Conservation (phyloP, 2,329 filamentous ascomycete genomes). For the Penicillium italicum region DNA sequence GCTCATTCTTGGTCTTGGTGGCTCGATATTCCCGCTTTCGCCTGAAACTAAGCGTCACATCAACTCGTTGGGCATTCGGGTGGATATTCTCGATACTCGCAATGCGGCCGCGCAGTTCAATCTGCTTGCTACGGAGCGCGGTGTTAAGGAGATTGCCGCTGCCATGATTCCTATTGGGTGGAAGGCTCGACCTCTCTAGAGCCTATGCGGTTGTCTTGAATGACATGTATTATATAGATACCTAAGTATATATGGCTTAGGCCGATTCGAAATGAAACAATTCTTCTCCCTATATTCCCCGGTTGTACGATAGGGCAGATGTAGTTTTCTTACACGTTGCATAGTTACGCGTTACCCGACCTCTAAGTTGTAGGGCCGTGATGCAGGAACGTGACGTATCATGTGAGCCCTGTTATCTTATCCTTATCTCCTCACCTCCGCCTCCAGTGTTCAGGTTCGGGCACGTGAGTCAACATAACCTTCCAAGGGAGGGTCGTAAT, state of each 20-base stretch:
- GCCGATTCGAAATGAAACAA: neutral
- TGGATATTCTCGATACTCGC: constrained; percentile 86
- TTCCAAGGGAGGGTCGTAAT: neutral
- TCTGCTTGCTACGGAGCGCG: constrained; percentile 86
- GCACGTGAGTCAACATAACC: constrained; percentile 1
- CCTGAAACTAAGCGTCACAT: constrained; percentile 70
- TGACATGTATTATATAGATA: neutral
- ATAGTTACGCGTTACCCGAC: neutral
- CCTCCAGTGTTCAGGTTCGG: constrained; percentile 1
- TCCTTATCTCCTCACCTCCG: constrained; percentile 10
- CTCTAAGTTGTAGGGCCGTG: neutral
- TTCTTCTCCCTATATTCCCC: constrained; percentile 7
- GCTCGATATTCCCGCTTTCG: constrained; percentile 69
- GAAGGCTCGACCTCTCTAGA: constrained; percentile 47
- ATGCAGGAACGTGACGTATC: constrained; percentile 8
- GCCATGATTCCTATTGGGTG: constrained; percentile 84
- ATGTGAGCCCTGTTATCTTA: constrained; percentile 8
- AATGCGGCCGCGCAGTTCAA: constrained; percentile 97
- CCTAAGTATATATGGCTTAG: neutral
- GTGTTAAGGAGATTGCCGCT: constrained; percentile 78
- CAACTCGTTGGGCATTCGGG: constrained; percentile 71
- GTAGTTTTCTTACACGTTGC: neutral
- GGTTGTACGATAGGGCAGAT: neutral
- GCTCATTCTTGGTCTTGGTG: constrained; percentile 82
- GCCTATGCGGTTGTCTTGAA: neutral